These are phyloP conservation scores for Saccharomycopsis guyanensis DNA, from an alignment of 805 yeast genomes.

Conservation along the genomic window DNA sequence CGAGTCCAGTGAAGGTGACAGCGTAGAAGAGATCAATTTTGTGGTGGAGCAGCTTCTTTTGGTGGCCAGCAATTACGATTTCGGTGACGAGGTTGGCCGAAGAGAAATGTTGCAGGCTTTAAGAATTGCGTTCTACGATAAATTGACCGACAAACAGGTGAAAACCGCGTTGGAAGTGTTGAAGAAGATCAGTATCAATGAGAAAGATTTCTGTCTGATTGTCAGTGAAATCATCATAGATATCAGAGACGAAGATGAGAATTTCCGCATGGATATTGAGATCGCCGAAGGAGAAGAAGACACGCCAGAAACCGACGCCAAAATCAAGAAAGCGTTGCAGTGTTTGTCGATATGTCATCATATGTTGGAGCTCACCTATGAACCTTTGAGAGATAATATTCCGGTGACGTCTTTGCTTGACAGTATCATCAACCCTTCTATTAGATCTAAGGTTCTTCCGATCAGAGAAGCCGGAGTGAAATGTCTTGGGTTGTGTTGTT, in stretches of 20 bases:
- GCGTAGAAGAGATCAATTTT: slow-evolving; percentile 57
- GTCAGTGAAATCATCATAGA: slow-evolving; percentile 82
- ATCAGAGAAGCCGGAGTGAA: slow-evolving; percentile 60
- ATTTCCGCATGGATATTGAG: slow-evolving; percentile 23
- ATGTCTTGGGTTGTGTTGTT: slow-evolving; percentile 74
- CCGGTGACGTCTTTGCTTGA: slow-evolving; percentile 64
- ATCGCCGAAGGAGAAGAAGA: slow-evolving; percentile 25
- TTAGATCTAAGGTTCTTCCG: slow-evolving; percentile 47
- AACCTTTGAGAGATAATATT: slow-evolving; percentile 56
- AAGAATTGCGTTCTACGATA: slow-evolving; percentile 52
- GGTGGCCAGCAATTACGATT: slow-evolving; percentile 68
- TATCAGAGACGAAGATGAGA: slow-evolving; percentile 55
- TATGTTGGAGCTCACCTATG: slow-evolving; percentile 59
- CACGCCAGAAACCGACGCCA: slow-evolving; percentile 23
- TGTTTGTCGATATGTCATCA: slow-evolving; percentile 64
- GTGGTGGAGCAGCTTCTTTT: slow-evolving; percentile 65
- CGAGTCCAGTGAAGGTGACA: slow-evolving; percentile 29
- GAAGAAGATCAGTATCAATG: slow-evolving; percentile 64
- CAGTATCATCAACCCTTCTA: slow-evolving; percentile 73
- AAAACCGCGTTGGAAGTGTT: slow-evolving; percentile 57
- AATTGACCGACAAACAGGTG: slow-evolving; percentile 46
- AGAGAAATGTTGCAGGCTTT: slow-evolving; percentile 59
- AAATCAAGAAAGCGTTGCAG: slow-evolving; percentile 32
- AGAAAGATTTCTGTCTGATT: slow-evolving; percentile 77
- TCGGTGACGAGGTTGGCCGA: slow-evolving; percentile 85